Evolutionary conservation across 73 alveolate species (phyloP).

Genomic region (Paramecium primaurelia): DNA sequence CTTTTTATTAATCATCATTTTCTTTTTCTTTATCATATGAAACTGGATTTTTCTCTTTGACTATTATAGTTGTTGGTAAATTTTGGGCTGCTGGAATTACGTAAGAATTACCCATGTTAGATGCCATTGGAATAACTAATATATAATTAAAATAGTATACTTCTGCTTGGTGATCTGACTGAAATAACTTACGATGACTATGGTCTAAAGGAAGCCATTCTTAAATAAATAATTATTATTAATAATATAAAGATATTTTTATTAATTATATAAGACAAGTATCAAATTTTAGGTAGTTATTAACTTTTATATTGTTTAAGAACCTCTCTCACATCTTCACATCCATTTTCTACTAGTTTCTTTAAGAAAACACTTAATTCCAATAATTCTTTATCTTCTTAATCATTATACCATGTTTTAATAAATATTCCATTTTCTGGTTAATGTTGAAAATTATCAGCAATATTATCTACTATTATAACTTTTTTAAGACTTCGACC

Average conservation of each 20-base stretch:
- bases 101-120: neutral
- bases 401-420: conserved; percentile 91
- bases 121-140: neutral
- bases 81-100: neutral
- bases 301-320: conserved; percentile 58
- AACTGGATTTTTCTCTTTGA: neutral
- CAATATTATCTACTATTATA: conserved; percentile 94
- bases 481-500: conserved; percentile 92
- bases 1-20: neutral
- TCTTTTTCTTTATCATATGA: neutral
- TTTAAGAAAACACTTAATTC: conserved; percentile 86
- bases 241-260: neutral
- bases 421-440: conserved; percentile 97
- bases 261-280: neutral
- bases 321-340: conserved; percentile 92
- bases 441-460: conserved; percentile 89
- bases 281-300: neutral
- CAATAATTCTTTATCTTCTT: conserved; percentile 82
- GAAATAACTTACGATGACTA: neutral
- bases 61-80: neutral
- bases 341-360: conserved; percentile 83
- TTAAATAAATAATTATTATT: neutral
- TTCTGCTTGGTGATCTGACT: conserved; percentile 6
- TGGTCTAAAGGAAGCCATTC: conserved; percentile 17
- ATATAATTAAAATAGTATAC: neutral